Evolutionary conservation across 805 yeast genomes (phyloP).

Genomic region (Candida chilensis): DNA sequence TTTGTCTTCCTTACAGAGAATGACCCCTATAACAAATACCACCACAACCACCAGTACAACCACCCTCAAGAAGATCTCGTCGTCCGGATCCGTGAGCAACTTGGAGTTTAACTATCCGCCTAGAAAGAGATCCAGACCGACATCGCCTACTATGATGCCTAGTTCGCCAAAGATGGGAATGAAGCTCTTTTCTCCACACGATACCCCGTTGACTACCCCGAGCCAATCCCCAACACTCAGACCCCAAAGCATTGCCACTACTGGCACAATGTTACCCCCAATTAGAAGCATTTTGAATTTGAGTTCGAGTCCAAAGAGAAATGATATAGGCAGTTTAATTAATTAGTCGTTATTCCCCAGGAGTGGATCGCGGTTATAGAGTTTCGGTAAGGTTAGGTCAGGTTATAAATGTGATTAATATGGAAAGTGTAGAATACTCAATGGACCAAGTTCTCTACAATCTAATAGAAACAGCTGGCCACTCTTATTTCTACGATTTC

Average conservation of each 20-base stretch:
- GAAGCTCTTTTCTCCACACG: conserved; percentile 19
- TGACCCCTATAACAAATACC: conserved; percentile 43
- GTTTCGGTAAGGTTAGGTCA: too few species aligned
- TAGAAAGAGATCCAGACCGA: conserved; percentile 29
- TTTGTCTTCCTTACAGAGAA: conserved; percentile 45
- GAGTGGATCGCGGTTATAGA: too few species aligned
- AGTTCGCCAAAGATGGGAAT: conserved; percentile 10
- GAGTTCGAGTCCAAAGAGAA: neutral
- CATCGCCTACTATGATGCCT: conserved; percentile 18
- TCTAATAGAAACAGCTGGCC: too few species aligned
- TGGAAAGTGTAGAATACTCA: too few species aligned
- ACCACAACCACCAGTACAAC: conserved; percentile 10
- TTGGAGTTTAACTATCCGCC: conserved; percentile 32
- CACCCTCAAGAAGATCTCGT: conserved; percentile 10
- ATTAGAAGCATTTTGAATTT: neutral
- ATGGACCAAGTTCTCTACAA: too few species aligned
- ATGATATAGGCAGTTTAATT: neutral
- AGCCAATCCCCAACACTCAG: conserved; percentile 23
- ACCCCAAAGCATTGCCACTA: conserved; percentile 10
- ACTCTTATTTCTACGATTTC: too few species aligned
- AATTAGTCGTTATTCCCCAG: too few species aligned
- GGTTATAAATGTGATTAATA: too few species aligned
- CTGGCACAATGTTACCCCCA: neutral
- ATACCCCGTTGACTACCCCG: conserved; percentile 22
- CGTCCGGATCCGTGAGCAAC: conserved; percentile 18